These are phyloP conservation scores for Erucastrum elatum DNA, from an alignment of 345 rosid species.

Conservation along the genomic window DNA sequence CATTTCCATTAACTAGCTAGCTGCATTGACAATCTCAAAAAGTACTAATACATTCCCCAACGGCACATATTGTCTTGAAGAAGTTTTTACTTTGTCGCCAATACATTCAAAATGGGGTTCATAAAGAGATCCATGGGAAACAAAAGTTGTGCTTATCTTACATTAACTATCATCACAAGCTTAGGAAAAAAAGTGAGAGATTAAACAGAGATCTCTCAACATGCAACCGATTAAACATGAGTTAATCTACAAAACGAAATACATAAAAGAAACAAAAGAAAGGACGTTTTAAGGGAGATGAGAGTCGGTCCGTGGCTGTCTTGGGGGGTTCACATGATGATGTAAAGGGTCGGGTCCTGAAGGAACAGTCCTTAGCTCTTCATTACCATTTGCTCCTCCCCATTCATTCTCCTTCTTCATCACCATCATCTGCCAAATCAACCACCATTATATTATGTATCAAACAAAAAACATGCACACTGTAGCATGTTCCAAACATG, in stretches of 20 bases:
- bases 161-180: conserved; percentile 10
- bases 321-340: conserved; percentile 68
- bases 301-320: conserved; percentile 48
- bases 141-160: conserved; percentile 21
- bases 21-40: conserved; percentile 11
- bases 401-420: neutral
- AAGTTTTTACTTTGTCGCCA: neutral
- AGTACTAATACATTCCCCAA: conserved; percentile 15
- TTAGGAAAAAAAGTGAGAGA: neutral
- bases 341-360: conserved; percentile 88
- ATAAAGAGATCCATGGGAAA: neutral
- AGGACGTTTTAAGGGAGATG: conserved; percentile 10
- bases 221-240: conserved; percentile 23
- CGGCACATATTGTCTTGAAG: conserved; percentile 11
- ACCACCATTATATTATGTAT: neutral
- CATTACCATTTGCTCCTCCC: neutral
- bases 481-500: neutral
- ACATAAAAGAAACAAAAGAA: neutral
- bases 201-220: neutral
- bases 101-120: neutral
- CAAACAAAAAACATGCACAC: neutral
- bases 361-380: conserved; percentile 66
- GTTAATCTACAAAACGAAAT: conserved; percentile 13
- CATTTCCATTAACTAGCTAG: conserved; percentile 18
- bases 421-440: conserved; percentile 39